These are phyloP conservation scores for Colletotrichum chrysophilum DNA, from an alignment of 2,329 filamentous ascomycete genomes.

Conservation along the genomic window DNA sequence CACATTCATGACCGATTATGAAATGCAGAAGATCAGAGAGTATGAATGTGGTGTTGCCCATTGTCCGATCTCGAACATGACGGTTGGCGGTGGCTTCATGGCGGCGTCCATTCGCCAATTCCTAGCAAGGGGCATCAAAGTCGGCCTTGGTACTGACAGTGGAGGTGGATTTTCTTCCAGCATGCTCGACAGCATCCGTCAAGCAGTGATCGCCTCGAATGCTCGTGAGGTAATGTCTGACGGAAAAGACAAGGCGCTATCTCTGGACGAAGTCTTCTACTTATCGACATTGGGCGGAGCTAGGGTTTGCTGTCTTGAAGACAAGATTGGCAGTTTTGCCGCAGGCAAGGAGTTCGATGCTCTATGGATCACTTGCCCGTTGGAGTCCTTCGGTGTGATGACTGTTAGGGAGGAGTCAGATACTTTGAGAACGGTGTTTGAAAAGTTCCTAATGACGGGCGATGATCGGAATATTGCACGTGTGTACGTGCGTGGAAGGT, in stretches of 20 bases:
- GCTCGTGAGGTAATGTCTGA: conserved; percentile 46
- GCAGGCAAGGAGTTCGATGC: conserved; percentile 69
- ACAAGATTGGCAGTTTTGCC: conserved; percentile 60
- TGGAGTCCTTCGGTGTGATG: conserved; percentile 45
- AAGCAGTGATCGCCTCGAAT: conserved; percentile 61
- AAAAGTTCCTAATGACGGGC: conserved; percentile 71
- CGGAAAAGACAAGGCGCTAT: conserved; percentile 49
- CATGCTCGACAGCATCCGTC: conserved; percentile 63
- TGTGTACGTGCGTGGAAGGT: conserved; percentile 57
- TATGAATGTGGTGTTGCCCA: conserved; percentile 66
- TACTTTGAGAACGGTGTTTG: conserved; percentile 50
- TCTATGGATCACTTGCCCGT: conserved; percentile 48
- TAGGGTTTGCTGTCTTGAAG: conserved; percentile 57
- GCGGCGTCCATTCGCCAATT: conserved; percentile 64
- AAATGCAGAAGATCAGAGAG: conserved; percentile 51
- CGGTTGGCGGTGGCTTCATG: conserved; percentile 66
- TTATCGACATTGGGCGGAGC: conserved; percentile 68
- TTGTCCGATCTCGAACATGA: conserved; percentile 70
- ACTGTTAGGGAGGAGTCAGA: conserved; percentile 59
- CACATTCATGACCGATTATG: conserved; percentile 63
- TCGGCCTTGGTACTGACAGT: conserved; percentile 70
- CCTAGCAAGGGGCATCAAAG: conserved; percentile 61
- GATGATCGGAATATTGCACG: conserved; percentile 65
- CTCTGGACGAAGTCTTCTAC: conserved; percentile 60
- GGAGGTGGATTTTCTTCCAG: conserved; percentile 67